Conservation (phyloP, 2,329 filamentous ascomycete species). For the Boeremia exigua region DNA sequence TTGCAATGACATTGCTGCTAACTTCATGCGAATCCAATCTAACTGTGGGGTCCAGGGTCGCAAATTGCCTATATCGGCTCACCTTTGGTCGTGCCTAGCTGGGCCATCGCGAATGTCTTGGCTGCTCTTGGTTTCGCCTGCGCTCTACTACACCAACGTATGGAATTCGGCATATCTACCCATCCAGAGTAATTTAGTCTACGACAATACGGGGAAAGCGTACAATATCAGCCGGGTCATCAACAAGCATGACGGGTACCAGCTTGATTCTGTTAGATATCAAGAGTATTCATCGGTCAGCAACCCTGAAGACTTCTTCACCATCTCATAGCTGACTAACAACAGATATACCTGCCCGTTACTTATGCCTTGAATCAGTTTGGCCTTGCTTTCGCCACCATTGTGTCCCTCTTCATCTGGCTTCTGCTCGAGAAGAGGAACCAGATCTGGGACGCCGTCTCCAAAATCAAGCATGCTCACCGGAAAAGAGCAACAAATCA, state of each 20-base stretch:
- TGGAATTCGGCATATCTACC: background rate
- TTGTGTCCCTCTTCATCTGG: background rate
- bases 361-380: background rate
- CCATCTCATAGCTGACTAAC: background rate
- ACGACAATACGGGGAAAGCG: background rate
- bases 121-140: background rate
- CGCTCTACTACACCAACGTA: slow-evolving; percentile 1
- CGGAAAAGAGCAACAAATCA: background rate
- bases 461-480: background rate
- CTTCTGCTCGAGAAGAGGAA: background rate
- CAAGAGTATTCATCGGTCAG: background rate
- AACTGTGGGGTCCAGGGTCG: background rate
- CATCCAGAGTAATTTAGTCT: background rate
- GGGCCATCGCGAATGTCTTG: background rate
- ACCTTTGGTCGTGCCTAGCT: background rate
- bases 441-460: background rate
- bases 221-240: background rate
- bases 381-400: background rate
- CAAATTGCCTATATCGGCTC: background rate
- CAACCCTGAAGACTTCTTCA: too few species aligned
- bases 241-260: background rate
- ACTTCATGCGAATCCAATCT: background rate
- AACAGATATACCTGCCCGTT: background rate
- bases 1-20: background rate
- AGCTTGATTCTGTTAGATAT: background rate